Evolutionary conservation across 352 stramenopile genomes (phyloP).

Genomic region (Globisporangium canariense): DNA sequence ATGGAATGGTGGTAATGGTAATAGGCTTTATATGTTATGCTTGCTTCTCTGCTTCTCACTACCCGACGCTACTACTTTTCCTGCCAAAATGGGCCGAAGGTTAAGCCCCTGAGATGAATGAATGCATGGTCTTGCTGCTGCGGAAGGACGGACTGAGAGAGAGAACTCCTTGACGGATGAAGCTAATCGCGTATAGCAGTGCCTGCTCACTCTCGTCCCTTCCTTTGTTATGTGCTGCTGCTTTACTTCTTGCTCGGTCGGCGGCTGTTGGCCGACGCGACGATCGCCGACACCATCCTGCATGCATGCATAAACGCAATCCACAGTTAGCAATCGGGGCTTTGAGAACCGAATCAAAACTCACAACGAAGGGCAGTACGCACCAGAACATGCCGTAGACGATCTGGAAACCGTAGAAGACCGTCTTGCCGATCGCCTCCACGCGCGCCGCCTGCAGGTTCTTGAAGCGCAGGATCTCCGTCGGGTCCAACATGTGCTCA

Average conservation of each 20-base stretch:
- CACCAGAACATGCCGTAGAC: constrained; percentile 90
- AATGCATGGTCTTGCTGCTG: background rate
- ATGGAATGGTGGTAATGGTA: background rate
- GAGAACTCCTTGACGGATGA: background rate
- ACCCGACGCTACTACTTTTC: background rate
- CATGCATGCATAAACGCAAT: background rate
- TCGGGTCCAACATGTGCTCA: constrained; percentile 82
- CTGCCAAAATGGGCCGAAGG: background rate
- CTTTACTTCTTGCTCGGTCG: constrained; percentile 16
- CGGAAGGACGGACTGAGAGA: background rate
- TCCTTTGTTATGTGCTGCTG: background rate
- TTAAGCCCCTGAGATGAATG: background rate
- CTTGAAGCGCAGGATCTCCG: constrained; percentile 86
- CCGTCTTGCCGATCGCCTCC: constrained; percentile 79
- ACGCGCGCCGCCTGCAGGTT: constrained; percentile 74
- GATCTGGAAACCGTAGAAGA: constrained; percentile 87
- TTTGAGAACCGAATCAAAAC: background rate
- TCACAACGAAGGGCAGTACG: constrained; percentile 6
- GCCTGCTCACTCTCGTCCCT: background rate
- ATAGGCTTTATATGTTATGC: constrained; percentile 5
- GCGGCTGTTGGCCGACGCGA: constrained; percentile 57
- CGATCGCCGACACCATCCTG: constrained; percentile 86
- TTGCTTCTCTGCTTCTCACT: background rate
- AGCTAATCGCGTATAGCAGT: background rate
- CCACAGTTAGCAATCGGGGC: background rate